Percentiles rank a stretch among this genome's conserved stretches.
phyloP scores from a whole-genome alignment of 2,329 filamentous ascomycete species.

The Calonectria ilicicola region DNA sequence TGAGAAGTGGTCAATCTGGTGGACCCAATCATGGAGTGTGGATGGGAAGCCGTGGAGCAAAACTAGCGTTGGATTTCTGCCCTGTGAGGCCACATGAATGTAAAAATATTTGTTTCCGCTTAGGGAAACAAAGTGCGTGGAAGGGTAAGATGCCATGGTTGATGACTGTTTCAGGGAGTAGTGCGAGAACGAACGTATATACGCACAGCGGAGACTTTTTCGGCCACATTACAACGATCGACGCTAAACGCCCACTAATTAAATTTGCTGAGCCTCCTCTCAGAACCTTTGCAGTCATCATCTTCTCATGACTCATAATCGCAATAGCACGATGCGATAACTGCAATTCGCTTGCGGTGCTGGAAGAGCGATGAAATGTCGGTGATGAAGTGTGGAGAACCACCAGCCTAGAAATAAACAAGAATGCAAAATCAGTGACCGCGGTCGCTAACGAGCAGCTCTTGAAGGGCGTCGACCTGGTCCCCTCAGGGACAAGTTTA shows the following conservation, averaged over 20 bases:
- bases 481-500: constrained; percentile 60
- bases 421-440: constrained; percentile 63
- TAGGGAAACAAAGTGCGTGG: constrained; percentile 26
- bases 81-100: constrained; percentile 37
- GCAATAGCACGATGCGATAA: too few relatives aligned
- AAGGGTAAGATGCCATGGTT: constrained; percentile 21
- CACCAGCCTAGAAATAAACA: constrained; percentile 63
- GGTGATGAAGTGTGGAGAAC: constrained; percentile 50
- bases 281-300: too few relatives aligned
- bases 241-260: neutral
- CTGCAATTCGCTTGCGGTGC: too few relatives aligned
- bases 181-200: neutral
- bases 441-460: constrained; percentile 56
- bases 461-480: constrained; percentile 47
- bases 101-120: constrained; percentile 46
- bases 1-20: constrained; percentile 51
- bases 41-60: constrained; percentile 64
- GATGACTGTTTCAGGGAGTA: neutral
- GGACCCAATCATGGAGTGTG: constrained; percentile 56
- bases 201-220: constrained; percentile 40
- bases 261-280: too few relatives aligned
- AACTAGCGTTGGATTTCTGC: constrained; percentile 51
- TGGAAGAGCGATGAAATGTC: constrained; percentile 56
- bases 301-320: neutral
- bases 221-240: constrained; percentile 36